Percentiles rank a stretch among this genome's conserved stretches.
These are phyloP conservation scores for Magnolia officinalis DNA, from an alignment of 164 flowering plant genomes.

Conservation along the genomic window DNA sequence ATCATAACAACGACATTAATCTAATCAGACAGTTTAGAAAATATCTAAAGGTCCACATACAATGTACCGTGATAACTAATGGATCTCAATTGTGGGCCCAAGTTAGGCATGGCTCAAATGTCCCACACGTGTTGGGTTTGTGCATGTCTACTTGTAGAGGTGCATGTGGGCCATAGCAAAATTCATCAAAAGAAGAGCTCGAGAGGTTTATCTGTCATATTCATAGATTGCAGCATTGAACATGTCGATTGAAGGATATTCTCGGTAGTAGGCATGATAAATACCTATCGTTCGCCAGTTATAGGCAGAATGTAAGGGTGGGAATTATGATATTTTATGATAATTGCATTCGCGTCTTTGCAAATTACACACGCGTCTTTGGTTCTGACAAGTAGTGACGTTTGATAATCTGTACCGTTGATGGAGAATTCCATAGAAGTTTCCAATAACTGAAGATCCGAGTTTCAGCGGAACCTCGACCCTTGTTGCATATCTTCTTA, in stretches of 20 bases:
- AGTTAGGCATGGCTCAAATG: neutral
- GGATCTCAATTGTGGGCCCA: too few species aligned
- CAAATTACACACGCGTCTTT: too few species aligned
- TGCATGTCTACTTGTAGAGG: neutral
- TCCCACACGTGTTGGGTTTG: neutral
- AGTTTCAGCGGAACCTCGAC: too few species aligned
- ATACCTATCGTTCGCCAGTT: neutral
- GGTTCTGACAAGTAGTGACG: too few species aligned
- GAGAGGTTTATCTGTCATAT: neutral
- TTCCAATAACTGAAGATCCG: too few species aligned
- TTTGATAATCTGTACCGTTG: too few species aligned
- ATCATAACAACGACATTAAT: too few species aligned
- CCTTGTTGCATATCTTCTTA: too few species aligned
- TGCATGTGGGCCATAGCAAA: neutral
- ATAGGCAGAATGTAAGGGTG: neutral
- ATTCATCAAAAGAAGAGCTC: neutral
- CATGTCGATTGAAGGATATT: neutral
- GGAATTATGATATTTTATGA: too few species aligned
- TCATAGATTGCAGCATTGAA: neutral
- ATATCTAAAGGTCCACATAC: neutral
- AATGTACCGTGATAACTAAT: too few species aligned
- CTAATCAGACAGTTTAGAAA: neutral
- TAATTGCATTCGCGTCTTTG: too few species aligned
- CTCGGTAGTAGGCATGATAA: neutral
- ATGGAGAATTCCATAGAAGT: too few species aligned